Percentiles rank a stretch among this genome's conserved stretches.
phyloP scores from a whole-genome alignment of 2,329 filamentous ascomycete species.

The Hymenoscyphus fraxineus region DNA sequence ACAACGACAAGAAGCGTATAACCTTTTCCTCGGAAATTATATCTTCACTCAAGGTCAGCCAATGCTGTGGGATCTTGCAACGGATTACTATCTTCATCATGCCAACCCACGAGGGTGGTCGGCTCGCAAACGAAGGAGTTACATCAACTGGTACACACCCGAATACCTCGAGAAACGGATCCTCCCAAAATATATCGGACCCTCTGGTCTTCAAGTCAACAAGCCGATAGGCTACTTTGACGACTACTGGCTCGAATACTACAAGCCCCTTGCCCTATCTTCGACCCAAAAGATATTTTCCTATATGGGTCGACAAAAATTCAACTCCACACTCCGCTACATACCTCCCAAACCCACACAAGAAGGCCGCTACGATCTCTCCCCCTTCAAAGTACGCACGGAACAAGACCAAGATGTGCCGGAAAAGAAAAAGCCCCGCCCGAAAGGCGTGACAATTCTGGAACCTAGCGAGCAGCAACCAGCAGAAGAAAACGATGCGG shows the following conservation, averaged over 20 bases:
- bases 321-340: slow-evolving; percentile 85
- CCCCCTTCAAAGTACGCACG: slow-evolving; percentile 78
- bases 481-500: slow-evolving; percentile 35
- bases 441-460: slow-evolving; percentile 66
- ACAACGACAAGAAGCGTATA: slow-evolving; percentile 97
- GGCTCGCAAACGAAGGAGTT: slow-evolving; percentile 60
- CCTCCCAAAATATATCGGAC: slow-evolving; percentile 24
- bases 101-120: slow-evolving; percentile 74
- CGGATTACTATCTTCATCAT: slow-evolving; percentile 95
- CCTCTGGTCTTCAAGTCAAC: slow-evolving; percentile 17
- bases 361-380: slow-evolving; percentile 75
- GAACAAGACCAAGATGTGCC: slow-evolving; percentile 55
- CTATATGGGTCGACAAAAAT: slow-evolving; percentile 56
- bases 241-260: slow-evolving; percentile 98
- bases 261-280: slow-evolving; percentile 80
- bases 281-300: slow-evolving; percentile 90
- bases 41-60: slow-evolving; percentile 82
- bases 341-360: slow-evolving; percentile 71
- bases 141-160: slow-evolving; percentile 86
- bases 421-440: slow-evolving; percentile 56
- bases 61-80: slow-evolving; percentile 93
- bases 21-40: slow-evolving; percentile 95
- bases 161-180: slow-evolving; percentile 61
- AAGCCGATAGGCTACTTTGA: slow-evolving; percentile 58
- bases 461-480: slow-evolving; percentile 50